A percentile compares a stretch with the other conserved stretches of the same genome.
Conservation (phyloP, 345 rosid genomes). For the Mangifera indica region DNA sequence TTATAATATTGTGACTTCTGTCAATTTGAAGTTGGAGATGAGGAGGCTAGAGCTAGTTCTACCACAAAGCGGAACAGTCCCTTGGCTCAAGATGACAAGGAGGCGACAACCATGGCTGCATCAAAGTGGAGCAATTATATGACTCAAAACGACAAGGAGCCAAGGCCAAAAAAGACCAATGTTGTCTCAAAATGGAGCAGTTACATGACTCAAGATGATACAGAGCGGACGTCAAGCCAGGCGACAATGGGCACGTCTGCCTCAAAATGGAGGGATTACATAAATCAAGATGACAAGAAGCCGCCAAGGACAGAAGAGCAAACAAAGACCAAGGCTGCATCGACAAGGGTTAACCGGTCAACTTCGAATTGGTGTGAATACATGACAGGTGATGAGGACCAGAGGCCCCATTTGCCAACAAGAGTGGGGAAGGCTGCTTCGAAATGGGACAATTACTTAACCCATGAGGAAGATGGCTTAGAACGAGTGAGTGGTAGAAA, state of each 20-base stretch:
- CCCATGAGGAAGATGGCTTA: slow-evolving; percentile 22
- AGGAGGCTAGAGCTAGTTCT: background rate
- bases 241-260: background rate
- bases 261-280: background rate
- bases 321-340: background rate
- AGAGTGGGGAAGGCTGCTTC: slow-evolving; percentile 25
- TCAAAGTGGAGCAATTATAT: background rate
- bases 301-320: background rate
- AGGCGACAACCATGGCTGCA: background rate
- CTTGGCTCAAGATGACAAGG: background rate
- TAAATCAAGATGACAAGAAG: background rate
- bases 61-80: background rate
- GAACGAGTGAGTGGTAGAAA: background rate
- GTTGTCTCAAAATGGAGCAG: background rate
- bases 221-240: background rate
- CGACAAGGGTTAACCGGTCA: no score
- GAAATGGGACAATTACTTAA: slow-evolving; percentile 47
- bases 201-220: background rate
- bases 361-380: slow-evolving; percentile 25
- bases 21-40: no score
- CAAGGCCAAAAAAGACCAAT: background rate
- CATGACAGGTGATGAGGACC: slow-evolving; percentile 19
- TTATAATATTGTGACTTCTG: no score
- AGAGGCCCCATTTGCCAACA: slow-evolving; percentile 1
- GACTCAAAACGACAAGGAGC: background rate